A percentile compares a stretch with the other conserved stretches of the same genome.
Conservation (phyloP, 2,329 filamentous ascomycete species). For the Fusarium xyrophilum region DNA sequence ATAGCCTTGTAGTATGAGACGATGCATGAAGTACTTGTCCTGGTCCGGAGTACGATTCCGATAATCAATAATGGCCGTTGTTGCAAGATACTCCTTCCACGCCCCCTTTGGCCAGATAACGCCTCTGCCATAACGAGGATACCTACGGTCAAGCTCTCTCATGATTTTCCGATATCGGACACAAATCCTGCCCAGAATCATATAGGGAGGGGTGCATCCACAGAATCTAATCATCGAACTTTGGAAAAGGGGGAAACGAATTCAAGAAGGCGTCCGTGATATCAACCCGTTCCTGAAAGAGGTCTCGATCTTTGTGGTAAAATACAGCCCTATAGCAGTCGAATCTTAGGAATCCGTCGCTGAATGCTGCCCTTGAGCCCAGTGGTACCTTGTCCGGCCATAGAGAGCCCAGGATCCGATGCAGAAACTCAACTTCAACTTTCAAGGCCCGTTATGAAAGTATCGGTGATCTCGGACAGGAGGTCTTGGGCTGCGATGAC, state of each 20-base stretch:
- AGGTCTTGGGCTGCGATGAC: not conserved
- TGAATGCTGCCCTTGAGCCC: not conserved
- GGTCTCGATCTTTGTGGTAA: rapidly evolving
- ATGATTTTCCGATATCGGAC: rapidly evolving
- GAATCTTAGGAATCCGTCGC: not conserved
- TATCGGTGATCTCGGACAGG: rapidly evolving
- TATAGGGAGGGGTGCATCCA: rapidly evolving
- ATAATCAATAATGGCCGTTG: rapidly evolving
- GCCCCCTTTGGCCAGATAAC: not conserved
- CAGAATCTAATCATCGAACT: not conserved
- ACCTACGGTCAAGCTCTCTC: no score
- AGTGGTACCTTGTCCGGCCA: not conserved
- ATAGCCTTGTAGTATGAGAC: not conserved
- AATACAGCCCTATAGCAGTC: rapidly evolving
- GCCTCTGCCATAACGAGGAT: no score
- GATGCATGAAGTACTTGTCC: rapidly evolving
- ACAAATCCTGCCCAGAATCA: rapidly evolving
- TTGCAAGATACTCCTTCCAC: not conserved
- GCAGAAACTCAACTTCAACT: no score
- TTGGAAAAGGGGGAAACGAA: not conserved
- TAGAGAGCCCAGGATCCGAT: not conserved
- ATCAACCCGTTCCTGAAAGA: rapidly evolving
- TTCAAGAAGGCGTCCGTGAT: not conserved
- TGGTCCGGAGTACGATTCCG: rapidly evolving
- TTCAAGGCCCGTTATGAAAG: not conserved